Base-by-base conservation (phyloP, 2,329 filamentous ascomycete species). In the Fusarium foetens region DNA sequence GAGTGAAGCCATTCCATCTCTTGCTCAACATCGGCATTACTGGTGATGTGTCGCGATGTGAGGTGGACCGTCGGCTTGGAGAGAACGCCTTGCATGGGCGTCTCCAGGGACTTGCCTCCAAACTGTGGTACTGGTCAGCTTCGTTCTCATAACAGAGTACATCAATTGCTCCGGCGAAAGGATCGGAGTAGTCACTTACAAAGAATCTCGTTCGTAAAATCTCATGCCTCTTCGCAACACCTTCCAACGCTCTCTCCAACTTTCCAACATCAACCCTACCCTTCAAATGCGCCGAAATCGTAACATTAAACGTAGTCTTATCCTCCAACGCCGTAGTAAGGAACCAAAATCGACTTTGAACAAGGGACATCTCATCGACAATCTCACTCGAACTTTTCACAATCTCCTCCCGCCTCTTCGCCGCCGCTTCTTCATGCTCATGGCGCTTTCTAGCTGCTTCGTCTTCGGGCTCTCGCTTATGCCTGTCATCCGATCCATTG, bases 291-390 rank as follows among this genome's bases (percentile, higher is more conserved):
- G 52, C 59, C 45, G 57, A 59, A 31, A 63, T 58, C 21, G 59
- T 63, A 27, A 63, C 52, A 8, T 63, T 58, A 4, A 58, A 63
- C 23, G 59, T 58, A 27, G 59, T 63, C 5, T 55, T 39, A 19
- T 63, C 51, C 42, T 63, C 36, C 23, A 63, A 57, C 16, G 59
- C 53, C 31, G 52, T 52, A 52, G 45, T 59, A 23, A 63, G 59
- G 10, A 63, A 63, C 59, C 59, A 63, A 9, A 63, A 54, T 2
- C 59, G 59, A 33, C 41, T 54, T 4, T 63, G 59, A 25, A 45
- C 59, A 31, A 63, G 51, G 1, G 59, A 63, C 53, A 63, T 57
- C 33, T 63, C 59, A 29, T 63, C 59, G 5, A 58, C 52, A 38
- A 36, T 23, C 35, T 54, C 59, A 14, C 23, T 43, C 4, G 58